phyloP scores from a whole-genome alignment of 805 yeast genomes.

The Starmerella khaoyaiensis region DNA sequence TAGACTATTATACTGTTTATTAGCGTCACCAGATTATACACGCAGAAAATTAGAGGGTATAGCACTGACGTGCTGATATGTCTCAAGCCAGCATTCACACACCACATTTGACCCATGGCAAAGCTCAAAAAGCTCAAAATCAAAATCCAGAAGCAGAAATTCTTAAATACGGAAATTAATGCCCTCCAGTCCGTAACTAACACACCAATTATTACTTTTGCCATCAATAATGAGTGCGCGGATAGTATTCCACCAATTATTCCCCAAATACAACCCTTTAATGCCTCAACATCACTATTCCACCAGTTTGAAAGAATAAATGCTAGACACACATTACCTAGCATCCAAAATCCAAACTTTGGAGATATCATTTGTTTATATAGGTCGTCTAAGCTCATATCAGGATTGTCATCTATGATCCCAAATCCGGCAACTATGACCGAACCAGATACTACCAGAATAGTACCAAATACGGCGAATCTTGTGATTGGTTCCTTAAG shows the following conservation, averaged over 20 bases:
- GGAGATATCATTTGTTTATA: constrained; percentile 32
- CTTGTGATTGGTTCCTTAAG: constrained; percentile 55
- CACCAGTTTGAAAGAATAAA: not conserved
- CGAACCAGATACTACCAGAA: constrained; percentile 60
- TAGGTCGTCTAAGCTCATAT: constrained; percentile 38
- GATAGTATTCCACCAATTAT: constrained; percentile 61
- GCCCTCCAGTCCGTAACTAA: constrained; percentile 34
- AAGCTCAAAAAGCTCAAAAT: constrained; percentile 35
- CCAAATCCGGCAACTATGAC: constrained; percentile 66
- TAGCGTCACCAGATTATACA: constrained; percentile 59
- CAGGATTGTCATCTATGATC: constrained; percentile 38
- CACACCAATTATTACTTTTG: constrained; percentile 71
- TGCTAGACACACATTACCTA: constrained; percentile 24
- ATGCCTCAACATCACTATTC: not conserved
- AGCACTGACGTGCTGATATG: constrained; percentile 61
- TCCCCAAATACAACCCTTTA: constrained; percentile 49
- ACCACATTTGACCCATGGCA: constrained; percentile 58
- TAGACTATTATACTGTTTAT: constrained; percentile 52
- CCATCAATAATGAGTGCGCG: constrained; percentile 73
- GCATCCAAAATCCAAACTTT: constrained; percentile 48
- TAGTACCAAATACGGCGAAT: constrained; percentile 49
- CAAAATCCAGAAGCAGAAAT: constrained; percentile 38
- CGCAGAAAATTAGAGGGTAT: constrained; percentile 75
- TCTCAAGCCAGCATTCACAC: constrained; percentile 61
- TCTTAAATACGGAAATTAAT: constrained; percentile 30